Evolutionary conservation across 2,329 filamentous ascomycete species (phyloP).

Genomic region (Calonectria fujianensis): DNA sequence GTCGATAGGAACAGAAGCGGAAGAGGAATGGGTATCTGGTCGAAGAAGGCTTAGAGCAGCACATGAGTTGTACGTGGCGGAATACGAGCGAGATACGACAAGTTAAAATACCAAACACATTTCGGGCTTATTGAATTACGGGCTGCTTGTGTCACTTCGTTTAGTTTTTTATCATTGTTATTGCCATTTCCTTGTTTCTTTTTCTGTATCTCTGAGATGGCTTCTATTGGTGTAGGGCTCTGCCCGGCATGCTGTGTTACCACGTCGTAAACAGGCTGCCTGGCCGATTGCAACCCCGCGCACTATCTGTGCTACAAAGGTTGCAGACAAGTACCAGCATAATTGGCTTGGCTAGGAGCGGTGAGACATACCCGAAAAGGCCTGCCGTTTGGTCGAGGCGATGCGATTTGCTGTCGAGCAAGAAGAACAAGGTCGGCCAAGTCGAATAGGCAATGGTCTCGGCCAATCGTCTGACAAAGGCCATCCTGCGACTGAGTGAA

Average conservation of each 20-base stretch:
- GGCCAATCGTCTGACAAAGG: background rate
- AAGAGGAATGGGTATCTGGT: too few species aligned
- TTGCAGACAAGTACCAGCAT: background rate
- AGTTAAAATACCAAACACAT: background rate
- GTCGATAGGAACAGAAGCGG: too few species aligned
- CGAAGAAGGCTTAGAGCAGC: too few species aligned
- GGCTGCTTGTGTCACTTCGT: background rate
- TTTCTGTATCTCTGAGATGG: background rate
- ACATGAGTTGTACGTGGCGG: background rate
- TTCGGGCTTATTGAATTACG: slow-evolving; percentile 15
- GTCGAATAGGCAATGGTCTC: background rate
- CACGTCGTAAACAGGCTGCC: background rate
- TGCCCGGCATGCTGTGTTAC: slow-evolving; percentile 10
- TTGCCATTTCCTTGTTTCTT: slow-evolving; percentile 18
- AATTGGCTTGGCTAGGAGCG: background rate
- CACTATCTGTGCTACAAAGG: background rate
- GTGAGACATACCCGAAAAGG: background rate
- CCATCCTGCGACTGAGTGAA: background rate
- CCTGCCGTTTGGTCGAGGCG: background rate
- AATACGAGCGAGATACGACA: background rate
- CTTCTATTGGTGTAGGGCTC: slow-evolving; percentile 2
- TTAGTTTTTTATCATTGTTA: slow-evolving; percentile 14
- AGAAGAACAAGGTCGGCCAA: background rate
- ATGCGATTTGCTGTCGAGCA: too few species aligned
- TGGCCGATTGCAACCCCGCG: slow-evolving; percentile 10